Base-by-base conservation (phyloP, 768 basidiomycete genomes). In the Suillus cothurnatus region DNA sequence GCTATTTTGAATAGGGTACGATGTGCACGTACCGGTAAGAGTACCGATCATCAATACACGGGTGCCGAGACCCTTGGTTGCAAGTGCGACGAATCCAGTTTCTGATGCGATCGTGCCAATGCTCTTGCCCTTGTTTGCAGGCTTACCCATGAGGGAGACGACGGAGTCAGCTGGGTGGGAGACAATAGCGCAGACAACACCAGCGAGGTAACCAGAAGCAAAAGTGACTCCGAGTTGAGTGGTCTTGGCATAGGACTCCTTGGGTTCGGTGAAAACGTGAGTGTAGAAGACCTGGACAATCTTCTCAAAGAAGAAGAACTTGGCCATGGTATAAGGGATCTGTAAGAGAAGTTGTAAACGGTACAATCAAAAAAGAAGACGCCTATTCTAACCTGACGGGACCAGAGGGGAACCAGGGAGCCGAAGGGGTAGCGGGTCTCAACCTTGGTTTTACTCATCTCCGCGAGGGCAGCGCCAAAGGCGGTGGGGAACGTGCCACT, bases 291-390 rank as follows among this genome's bases (percentile, higher is more conserved):
- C 76, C 73, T 88, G 84, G 76, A 92, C 93, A 71, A 92, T 91
- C 84, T 90, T 89, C 78, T 95, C 94, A 78, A 91, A 96, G 87
- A 93, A 94, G 87, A 88, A 95, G 88, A 97, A 97, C 81, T 97
- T 97, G 84, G 95, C 95, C 95, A 97, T 96, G 73, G 95, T 97
- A 85, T 97, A 97, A 62, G 95, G 95, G 73, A 97, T 95, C 91
- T 97, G 66, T 32, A 55, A 26, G 23, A 7, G 23, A 55, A 23
- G 49, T 55, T 19, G 32, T 61, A 6, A 58, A 39, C 31, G 63
- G 9, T 12, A 2, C 38, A 38, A 6, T 43, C 45, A 4, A 38
- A n/a, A 61, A 55, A 57, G 12, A 50, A 9, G 23, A 26, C 17
- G 21, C 6, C 14, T 49, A 28, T n/a, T 71, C 82, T 61, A 64